Conservation (phyloP, 768 basidiomycete species). For the Naganishia kalamii region DNA sequence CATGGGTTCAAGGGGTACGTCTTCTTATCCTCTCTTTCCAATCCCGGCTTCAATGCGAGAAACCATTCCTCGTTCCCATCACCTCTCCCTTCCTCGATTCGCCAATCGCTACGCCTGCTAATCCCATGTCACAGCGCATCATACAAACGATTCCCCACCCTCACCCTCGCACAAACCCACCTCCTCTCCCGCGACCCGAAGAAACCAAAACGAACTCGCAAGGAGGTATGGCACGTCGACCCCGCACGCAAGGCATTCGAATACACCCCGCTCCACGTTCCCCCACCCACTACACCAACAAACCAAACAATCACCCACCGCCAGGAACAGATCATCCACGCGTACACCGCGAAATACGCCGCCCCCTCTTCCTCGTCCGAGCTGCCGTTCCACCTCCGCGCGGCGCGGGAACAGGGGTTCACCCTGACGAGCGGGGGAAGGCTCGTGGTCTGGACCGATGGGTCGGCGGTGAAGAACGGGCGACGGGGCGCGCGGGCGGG, state of each 20-base stretch:
- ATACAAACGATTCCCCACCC: slow-evolving; percentile 62
- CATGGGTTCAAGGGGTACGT: not conserved
- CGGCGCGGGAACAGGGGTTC: slow-evolving; percentile 37
- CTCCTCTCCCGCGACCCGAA: slow-evolving; percentile 27
- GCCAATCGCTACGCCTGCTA: too few relatives aligned
- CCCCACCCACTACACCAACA: too few relatives aligned
- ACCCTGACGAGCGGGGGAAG: slow-evolving; percentile 4
- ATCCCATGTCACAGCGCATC: slow-evolving; percentile 52
- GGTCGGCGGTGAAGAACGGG: slow-evolving; percentile 80
- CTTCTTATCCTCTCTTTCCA: not conserved
- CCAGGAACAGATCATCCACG: too few relatives aligned
- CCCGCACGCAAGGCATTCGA: too few relatives aligned
- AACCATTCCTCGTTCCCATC: too few relatives aligned
- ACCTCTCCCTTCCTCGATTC: too few relatives aligned
- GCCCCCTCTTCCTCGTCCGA: too few relatives aligned
- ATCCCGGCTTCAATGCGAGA: not conserved
- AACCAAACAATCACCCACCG: not conserved
- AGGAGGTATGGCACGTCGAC: too few relatives aligned
- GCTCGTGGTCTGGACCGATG: slow-evolving; percentile 71
- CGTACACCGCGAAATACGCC: too few relatives aligned
- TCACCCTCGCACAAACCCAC: slow-evolving; percentile 59
- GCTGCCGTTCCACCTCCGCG: not conserved
- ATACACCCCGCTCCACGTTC: too few relatives aligned
- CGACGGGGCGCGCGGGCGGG: slow-evolving; percentile 63
- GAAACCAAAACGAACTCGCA: not conserved